A percentile compares a stretch with the other conserved stretches of the same genome.
phyloP scores from a whole-genome alignment of 1,284 basidiomycete species.

The Ceratobasidium sp. region DNA sequence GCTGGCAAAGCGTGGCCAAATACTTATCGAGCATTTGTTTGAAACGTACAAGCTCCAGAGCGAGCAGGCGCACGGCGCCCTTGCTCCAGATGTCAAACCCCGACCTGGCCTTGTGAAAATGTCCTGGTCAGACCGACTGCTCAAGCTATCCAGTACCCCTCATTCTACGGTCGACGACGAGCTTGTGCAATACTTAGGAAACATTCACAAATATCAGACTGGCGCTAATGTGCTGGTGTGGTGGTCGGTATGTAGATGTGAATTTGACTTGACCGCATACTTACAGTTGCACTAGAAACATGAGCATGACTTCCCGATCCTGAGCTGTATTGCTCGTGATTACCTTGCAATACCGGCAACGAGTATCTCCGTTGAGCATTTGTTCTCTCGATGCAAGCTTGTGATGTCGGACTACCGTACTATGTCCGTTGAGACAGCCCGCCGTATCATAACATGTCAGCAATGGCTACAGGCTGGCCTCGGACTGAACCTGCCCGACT shows the following conservation, averaged over 20 bases:
- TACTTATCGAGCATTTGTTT: conserved; percentile 1
- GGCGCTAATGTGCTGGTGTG: background rate
- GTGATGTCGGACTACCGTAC: conserved; percentile 21
- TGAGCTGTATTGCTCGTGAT: conserved; percentile 22
- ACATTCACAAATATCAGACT: background rate
- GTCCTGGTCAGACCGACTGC: background rate
- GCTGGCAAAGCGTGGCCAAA: background rate
- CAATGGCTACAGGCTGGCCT: conserved; percentile 36
- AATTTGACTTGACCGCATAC: background rate
- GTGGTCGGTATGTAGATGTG: conserved; percentile 3
- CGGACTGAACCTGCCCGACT: conserved; percentile 4
- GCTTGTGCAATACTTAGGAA: background rate
- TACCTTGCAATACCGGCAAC: conserved; percentile 21
- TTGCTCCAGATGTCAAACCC: too few species aligned
- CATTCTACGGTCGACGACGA: background rate
- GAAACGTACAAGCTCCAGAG: conserved; percentile 11
- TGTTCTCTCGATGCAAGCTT: conserved; percentile 35
- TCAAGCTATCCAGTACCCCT: background rate
- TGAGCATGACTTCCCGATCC: conserved; percentile 18
- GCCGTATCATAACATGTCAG: conserved; percentile 14
- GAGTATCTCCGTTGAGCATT: conserved; percentile 33
- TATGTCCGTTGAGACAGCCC: conserved; percentile 35
- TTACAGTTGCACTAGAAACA: background rate
- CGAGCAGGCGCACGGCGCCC: too few species aligned
- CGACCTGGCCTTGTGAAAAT: too few species aligned